Percentiles rank a stretch among this genome's conserved stretches.
phyloP scores from a whole-genome alignment of 768 basidiomycete genomes.

The Suillus tomentosus region DNA sequence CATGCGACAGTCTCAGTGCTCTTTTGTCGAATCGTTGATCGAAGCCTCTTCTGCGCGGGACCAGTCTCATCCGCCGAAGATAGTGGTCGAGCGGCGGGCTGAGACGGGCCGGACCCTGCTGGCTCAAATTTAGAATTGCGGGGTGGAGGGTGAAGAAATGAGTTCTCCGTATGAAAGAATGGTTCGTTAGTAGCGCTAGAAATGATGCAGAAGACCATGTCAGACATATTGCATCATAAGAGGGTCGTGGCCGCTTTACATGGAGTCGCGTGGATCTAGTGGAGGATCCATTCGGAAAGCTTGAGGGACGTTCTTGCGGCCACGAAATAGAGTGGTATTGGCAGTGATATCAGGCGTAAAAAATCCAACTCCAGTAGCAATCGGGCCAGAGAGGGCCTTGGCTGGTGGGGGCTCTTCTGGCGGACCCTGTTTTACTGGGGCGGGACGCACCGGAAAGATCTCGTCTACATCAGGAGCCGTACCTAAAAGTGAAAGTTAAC shows the following conservation, averaged over 20 bases:
- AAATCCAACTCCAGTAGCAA: slow-evolving; percentile 68
- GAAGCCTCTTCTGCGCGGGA: slow-evolving; percentile 73
- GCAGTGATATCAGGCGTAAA: slow-evolving; percentile 72
- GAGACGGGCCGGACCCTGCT: slow-evolving; percentile 41
- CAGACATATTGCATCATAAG: slow-evolving; percentile 1
- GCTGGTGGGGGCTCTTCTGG: slow-evolving; percentile 52
- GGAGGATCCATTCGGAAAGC: slow-evolving; percentile 61
- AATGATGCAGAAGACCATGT: slow-evolving; percentile 13
- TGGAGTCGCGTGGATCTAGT: slow-evolving; percentile 57
- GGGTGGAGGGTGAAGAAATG: slow-evolving; percentile 52
- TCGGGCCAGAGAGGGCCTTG: slow-evolving; percentile 43
- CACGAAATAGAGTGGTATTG: slow-evolving; percentile 56
- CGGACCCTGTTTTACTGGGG: slow-evolving; percentile 53
- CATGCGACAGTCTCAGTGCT: slow-evolving; percentile 51
- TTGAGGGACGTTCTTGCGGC: slow-evolving; percentile 53
- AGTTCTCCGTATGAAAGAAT: slow-evolving; percentile 55
- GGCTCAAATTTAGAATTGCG: slow-evolving; percentile 46
- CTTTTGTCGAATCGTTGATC: slow-evolving; percentile 60
- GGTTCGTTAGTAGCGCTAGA: slow-evolving; percentile 59
- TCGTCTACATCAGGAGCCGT: slow-evolving; percentile 71
- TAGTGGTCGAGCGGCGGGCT: slow-evolving; percentile 62
- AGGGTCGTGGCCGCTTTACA: slow-evolving; percentile 43
- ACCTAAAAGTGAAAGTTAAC: slow-evolving; percentile 43
- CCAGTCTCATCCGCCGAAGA: slow-evolving; percentile 84
- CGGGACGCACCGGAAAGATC: slow-evolving; percentile 65